phyloP scores from a whole-genome alignment of 495 filamentous ascomycete genomes.

The Bacidia rubella region DNA sequence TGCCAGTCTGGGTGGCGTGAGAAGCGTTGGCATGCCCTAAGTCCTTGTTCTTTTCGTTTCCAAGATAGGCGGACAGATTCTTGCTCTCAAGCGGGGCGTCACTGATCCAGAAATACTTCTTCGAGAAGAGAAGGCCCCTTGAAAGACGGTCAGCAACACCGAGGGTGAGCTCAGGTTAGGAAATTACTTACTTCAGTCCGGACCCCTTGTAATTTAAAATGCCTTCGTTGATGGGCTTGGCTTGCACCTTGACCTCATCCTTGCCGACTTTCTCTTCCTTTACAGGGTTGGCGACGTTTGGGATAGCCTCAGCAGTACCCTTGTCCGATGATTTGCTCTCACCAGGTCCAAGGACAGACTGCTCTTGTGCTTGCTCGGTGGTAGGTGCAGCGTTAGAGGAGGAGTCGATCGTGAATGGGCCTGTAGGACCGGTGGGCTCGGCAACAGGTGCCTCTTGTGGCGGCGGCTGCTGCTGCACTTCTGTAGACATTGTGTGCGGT shows the following conservation, averaged over 20 bases:
- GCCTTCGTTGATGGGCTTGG: slow-evolving; percentile 58
- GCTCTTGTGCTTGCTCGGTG: slow-evolving; percentile 25
- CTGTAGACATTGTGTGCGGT: slow-evolving; percentile 31
- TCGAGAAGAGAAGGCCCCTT: slow-evolving; percentile 52
- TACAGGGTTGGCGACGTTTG: slow-evolving; percentile 21
- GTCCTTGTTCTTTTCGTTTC: slow-evolving; percentile 70
- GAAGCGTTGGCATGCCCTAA: slow-evolving; percentile 66
- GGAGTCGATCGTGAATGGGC: slow-evolving; percentile 28
- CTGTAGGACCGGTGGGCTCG: slow-evolving; percentile 33
- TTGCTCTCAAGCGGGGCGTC: slow-evolving; percentile 66
- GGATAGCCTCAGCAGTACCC: slow-evolving; percentile 31
- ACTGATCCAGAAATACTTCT: slow-evolving; percentile 89
- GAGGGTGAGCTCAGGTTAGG: slow-evolving; percentile 13
- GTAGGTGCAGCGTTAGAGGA: slow-evolving; percentile 23
- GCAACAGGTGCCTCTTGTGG: slow-evolving; percentile 36
- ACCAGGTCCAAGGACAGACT: slow-evolving; percentile 17
- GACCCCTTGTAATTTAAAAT: slow-evolving; percentile 74
- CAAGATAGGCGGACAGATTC: slow-evolving; percentile 58
- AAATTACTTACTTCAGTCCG: slow-evolving; percentile 74
- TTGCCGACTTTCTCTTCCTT: slow-evolving; percentile 32
- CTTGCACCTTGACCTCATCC: slow-evolving; percentile 37
- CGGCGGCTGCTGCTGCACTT: slow-evolving; percentile 35
- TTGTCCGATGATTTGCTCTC: slow-evolving; percentile 26
- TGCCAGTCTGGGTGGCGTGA: slow-evolving; percentile 86
- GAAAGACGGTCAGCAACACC: slow-evolving; percentile 1